Conservation (phyloP, 2,329 filamentous ascomycete genomes). For the Calonectria pteridis region DNA sequence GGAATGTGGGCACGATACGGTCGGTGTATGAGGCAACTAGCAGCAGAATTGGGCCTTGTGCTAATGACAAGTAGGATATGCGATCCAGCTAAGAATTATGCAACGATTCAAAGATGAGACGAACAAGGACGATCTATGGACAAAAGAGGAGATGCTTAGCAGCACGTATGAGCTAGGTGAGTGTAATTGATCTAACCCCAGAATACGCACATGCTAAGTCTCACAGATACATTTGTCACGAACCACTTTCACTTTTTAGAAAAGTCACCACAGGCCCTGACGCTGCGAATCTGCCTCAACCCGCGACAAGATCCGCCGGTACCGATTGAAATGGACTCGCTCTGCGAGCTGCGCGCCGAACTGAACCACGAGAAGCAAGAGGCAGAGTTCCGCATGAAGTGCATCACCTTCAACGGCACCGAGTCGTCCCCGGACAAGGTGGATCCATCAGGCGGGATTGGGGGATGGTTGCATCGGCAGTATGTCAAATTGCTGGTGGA, state of each 20-base stretch:
- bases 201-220: not conserved
- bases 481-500: constrained; percentile 36
- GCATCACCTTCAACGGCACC: constrained; percentile 32
- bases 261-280: constrained; percentile 31
- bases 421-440: constrained; percentile 24
- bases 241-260: constrained; percentile 33
- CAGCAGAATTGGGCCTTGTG: not conserved
- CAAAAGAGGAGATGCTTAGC: constrained; percentile 27
- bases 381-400: constrained; percentile 15
- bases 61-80: constrained; percentile 15
- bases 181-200: not conserved
- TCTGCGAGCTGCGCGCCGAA: constrained; percentile 29
- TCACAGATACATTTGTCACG: constrained; percentile 36
- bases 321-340: constrained; percentile 21
- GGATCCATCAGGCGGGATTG: constrained; percentile 32
- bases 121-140: constrained; percentile 30
- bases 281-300: constrained; percentile 31
- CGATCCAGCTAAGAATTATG: constrained; percentile 32
- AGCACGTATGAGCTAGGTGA: constrained; percentile 38
- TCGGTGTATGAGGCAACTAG: constrained; percentile 12
- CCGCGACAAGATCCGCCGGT: constrained; percentile 18
- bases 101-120: constrained; percentile 21
- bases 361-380: constrained; percentile 7
- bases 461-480: constrained; percentile 33
- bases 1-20: constrained; percentile 39